Percentiles rank a stretch among this genome's conserved stretches.
phyloP scores from a whole-genome alignment of 139 green algal genomes.

The Asterochloris sp. region DNA sequence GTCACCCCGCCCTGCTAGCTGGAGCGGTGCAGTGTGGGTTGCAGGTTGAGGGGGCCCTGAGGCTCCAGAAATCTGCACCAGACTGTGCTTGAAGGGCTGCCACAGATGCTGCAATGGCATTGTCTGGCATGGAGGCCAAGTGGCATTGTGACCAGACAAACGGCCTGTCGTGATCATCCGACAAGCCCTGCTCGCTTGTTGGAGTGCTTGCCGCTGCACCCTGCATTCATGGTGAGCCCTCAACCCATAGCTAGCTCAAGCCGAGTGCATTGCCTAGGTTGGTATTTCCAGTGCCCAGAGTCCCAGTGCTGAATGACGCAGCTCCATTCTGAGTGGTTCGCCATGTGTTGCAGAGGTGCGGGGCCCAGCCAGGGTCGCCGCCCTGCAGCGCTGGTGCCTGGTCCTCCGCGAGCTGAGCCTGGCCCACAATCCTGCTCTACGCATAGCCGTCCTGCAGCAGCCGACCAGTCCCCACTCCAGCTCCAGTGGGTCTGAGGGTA shows the following conservation, averaged over 20 bases:
- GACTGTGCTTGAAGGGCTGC: neutral
- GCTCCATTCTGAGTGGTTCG: neutral
- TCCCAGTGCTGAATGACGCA: neutral
- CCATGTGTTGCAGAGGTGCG: neutral
- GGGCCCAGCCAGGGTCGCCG: neutral
- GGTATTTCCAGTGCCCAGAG: neutral
- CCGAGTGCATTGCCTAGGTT: neutral
- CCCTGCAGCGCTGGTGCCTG: conserved; percentile 10
- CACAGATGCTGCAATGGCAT: neutral
- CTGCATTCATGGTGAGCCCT: neutral
- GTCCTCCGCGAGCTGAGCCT: neutral
- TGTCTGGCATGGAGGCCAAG: neutral
- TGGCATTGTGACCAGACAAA: neutral
- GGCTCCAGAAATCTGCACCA: neutral
- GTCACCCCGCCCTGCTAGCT: neutral
- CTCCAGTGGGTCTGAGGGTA: neutral
- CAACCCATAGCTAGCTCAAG: neutral
- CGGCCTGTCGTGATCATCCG: neutral
- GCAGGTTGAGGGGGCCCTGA: neutral
- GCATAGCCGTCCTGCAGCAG: neutral
- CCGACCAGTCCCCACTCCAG: neutral
- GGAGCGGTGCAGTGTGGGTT: neutral
- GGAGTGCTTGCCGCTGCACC: neutral
- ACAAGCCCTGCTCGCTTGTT: neutral
- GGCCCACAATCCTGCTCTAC: neutral